phyloP scores from a whole-genome alignment of 2,329 filamentous ascomycete species.

The Colletotrichum graminicola region DNA sequence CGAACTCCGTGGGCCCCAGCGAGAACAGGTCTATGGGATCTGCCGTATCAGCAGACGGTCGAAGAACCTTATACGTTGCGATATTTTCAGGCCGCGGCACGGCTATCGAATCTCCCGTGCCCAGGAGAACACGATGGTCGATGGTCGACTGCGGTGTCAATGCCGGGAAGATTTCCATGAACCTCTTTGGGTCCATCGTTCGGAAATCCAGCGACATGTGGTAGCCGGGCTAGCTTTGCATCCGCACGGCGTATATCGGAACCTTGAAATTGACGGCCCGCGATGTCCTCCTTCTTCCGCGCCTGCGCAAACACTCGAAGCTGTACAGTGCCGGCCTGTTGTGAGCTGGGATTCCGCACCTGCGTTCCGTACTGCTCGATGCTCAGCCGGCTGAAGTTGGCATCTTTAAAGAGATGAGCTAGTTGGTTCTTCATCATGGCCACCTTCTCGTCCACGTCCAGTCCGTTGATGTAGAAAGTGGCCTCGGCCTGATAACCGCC shows the following conservation, averaged over 20 bases:
- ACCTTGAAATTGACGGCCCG: slow-evolving; percentile 46
- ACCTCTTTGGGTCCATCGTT: slow-evolving; percentile 57
- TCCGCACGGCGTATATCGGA: slow-evolving; percentile 54
- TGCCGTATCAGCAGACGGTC: slow-evolving; percentile 31
- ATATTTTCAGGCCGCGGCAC: slow-evolving; percentile 7
- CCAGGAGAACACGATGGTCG: slow-evolving; percentile 46
- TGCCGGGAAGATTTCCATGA: slow-evolving; percentile 58
- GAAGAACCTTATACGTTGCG: slow-evolving; percentile 9
- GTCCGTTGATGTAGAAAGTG: slow-evolving; percentile 37
- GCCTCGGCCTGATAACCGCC: slow-evolving; percentile 61
- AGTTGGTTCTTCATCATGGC: slow-evolving; percentile 46
- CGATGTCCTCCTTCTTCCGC: slow-evolving; percentile 45
- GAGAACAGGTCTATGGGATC: slow-evolving; percentile 25
- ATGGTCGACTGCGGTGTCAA: slow-evolving; percentile 48
- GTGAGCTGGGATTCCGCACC: slow-evolving; percentile 42
- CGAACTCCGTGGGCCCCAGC: slow-evolving; percentile 18
- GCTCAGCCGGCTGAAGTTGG: slow-evolving; percentile 52
- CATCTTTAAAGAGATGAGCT: slow-evolving; percentile 44
- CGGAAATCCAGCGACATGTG: slow-evolving; percentile 59
- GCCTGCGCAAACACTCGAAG: slow-evolving; percentile 46
- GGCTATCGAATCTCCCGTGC: background rate
- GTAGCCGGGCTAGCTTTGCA: slow-evolving; percentile 58
- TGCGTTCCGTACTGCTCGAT: slow-evolving; percentile 48
- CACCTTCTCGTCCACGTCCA: slow-evolving; percentile 43
- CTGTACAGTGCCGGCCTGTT: slow-evolving; percentile 45